phyloP scores from a whole-genome alignment of 116 monocot genomes.

The Dioscorea cayenensis region DNA sequence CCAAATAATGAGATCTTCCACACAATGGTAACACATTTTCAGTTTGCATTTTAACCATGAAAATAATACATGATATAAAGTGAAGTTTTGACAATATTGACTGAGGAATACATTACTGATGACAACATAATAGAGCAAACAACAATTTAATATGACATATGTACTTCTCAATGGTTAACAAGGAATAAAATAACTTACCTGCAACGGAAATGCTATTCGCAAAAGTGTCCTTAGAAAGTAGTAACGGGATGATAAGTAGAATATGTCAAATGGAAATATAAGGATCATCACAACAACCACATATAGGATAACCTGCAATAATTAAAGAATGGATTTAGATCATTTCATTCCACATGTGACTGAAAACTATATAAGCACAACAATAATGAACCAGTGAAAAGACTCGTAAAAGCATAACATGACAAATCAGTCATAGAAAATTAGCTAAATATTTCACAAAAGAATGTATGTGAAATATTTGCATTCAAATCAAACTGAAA shows the following conservation, averaged over 20 bases:
- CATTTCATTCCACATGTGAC: background rate
- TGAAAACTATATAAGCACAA: background rate
- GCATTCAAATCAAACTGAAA: no score
- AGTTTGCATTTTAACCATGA: no score
- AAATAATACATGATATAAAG: no score
- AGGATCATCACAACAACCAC: constrained; percentile 61
- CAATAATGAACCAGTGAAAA: background rate
- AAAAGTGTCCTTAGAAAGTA: constrained; percentile 85
- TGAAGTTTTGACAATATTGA: no score
- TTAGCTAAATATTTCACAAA: no score
- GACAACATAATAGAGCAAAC: no score
- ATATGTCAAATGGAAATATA: constrained; percentile 97
- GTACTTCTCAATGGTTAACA: background rate
- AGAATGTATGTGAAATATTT: no score
- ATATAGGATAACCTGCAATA: constrained; percentile 91
- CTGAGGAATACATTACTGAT: no score
- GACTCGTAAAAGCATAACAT: background rate
- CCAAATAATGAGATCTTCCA: no score
- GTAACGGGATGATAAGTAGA: constrained; percentile 90
- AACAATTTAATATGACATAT: background rate
- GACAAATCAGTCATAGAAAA: background rate
- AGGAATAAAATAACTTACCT: constrained; percentile 33
- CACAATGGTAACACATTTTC: no score
- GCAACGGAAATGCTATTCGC: constrained; percentile 86
- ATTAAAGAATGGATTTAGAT: constrained; percentile 2